Percentiles rank a stretch among this genome's conserved stretches.
Conservation (phyloP, 169 alveolate genomes). For the Eimeria acervulina region DNA sequence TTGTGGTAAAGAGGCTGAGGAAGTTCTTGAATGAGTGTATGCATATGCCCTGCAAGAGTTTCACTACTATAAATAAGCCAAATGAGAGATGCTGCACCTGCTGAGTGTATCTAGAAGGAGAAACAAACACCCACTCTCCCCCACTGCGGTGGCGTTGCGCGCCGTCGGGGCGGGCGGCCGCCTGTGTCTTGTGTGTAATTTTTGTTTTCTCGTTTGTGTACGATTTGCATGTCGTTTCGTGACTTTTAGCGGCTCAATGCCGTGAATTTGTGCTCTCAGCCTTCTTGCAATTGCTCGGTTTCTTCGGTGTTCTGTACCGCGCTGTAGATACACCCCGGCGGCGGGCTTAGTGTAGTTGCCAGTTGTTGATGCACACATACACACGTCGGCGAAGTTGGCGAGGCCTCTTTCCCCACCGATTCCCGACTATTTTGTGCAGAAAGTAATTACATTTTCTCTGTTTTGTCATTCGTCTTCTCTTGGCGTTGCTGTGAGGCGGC, state of each 20-base stretch:
- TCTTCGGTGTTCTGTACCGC: background rate
- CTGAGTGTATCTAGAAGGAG: background rate
- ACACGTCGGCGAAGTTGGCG: constrained; percentile 14
- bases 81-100: background rate
- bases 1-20: background rate
- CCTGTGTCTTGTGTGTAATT: constrained; percentile 29
- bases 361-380: constrained; percentile 17
- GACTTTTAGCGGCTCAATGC: constrained; percentile 63
- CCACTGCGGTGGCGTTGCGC: constrained; percentile 50
- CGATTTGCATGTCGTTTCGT: constrained; percentile 14
- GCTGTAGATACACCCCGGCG: constrained; percentile 9
- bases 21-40: background rate
- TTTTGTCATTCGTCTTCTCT: background rate
- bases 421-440: background rate
- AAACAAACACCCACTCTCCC: constrained; percentile 52
- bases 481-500: background rate
- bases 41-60: background rate
- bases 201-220: constrained; percentile 24
- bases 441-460: background rate
- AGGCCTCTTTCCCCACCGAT: background rate
- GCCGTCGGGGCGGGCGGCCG: constrained; percentile 37
- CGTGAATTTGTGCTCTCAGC: background rate
- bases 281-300: background rate
- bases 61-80: background rate
- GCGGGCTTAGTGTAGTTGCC: background rate